phyloP scores from a whole-genome alignment of 1,139 yeast species.

The Candida pseudocylindracea region DNA sequence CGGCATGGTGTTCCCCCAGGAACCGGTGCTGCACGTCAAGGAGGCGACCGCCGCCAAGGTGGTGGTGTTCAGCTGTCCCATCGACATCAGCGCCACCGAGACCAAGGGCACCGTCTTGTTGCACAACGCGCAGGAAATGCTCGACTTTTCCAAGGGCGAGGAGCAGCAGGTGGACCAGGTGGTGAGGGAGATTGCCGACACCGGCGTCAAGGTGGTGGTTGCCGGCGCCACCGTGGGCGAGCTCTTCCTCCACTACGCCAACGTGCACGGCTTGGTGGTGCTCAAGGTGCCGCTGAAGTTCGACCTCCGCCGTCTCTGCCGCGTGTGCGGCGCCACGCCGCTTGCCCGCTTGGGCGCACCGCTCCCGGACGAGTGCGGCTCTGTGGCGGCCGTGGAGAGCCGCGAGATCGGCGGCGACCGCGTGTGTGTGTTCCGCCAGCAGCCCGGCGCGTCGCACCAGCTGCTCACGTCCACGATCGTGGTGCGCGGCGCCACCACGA shows the following conservation, averaged over 20 bases:
- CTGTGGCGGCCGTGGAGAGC: conserved; percentile 72
- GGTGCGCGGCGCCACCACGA: conserved; percentile 94
- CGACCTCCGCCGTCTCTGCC: conserved; percentile 79
- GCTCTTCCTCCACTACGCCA: conserved; percentile 77
- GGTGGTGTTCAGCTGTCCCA: conserved; percentile 82
- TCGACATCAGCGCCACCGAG: conserved; percentile 87
- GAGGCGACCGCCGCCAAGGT: conserved; percentile 53
- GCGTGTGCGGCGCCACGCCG: conserved; percentile 97
- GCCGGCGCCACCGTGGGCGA: conserved; percentile 93
- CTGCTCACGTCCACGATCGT: conserved; percentile 62
- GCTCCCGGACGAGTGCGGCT: conserved; percentile 84
- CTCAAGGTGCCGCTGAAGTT: conserved; percentile 85
- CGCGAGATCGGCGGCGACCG: conserved; percentile 95
- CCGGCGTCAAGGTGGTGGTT: conserved; percentile 72
- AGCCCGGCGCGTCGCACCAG: conserved; percentile 30
- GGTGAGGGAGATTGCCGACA: conserved; percentile 62
- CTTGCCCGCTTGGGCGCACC: conserved; percentile 92
- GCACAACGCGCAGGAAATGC: conserved; percentile 93
- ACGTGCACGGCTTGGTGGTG: conserved; percentile 67
- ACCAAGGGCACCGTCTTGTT: conserved; percentile 91
- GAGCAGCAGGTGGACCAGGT: conserved; percentile 80
- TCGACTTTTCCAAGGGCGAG: conserved; percentile 89
- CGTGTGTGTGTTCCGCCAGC: conserved; percentile 85
- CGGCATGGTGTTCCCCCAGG: conserved; percentile 97
- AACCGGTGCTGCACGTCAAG: conserved; percentile 81